Conservation (phyloP, 768 basidiomycete genomes). For the Sporobolomyces pararoseus region DNA sequence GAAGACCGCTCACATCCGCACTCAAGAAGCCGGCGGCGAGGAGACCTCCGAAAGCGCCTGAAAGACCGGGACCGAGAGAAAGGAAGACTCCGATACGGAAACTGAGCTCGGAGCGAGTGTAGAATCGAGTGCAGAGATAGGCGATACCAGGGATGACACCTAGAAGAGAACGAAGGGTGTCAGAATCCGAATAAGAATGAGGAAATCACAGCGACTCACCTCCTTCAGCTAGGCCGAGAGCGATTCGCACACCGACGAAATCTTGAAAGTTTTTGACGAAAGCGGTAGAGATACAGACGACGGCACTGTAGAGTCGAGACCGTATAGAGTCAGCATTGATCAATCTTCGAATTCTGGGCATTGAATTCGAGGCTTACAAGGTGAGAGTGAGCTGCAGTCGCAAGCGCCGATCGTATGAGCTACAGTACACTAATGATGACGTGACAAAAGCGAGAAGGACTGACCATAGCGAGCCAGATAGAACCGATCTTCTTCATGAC, state of each 20-base stretch:
- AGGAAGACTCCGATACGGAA: slow-evolving; percentile 40
- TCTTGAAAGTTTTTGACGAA: slow-evolving; percentile 25
- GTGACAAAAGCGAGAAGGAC: slow-evolving; percentile 5
- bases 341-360: background rate
- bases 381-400: slow-evolving; percentile 9
- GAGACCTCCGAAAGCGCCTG: slow-evolving; percentile 30
- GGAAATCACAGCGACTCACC: background rate
- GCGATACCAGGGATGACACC: slow-evolving; percentile 38
- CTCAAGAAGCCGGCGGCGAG: slow-evolving; percentile 34
- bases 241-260: slow-evolving; percentile 29
- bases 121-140: slow-evolving; percentile 27
- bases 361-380: background rate
- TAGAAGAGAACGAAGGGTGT: too few relatives aligned
- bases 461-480: slow-evolving; percentile 24
- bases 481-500: slow-evolving; percentile 36
- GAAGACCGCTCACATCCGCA: slow-evolving; percentile 2
- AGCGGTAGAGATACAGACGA: slow-evolving; percentile 26
- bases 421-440: too few relatives aligned
- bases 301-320: background rate
- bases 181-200: too few relatives aligned
- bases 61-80: slow-evolving; percentile 31
- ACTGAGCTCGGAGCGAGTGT: slow-evolving; percentile 21
- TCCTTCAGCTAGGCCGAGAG: slow-evolving; percentile 36
- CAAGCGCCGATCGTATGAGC: too few relatives aligned
- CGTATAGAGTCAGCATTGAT: background rate